Conservation (phyloP, 805 yeast genomes). For the Spathaspora hagerdaliae region DNA sequence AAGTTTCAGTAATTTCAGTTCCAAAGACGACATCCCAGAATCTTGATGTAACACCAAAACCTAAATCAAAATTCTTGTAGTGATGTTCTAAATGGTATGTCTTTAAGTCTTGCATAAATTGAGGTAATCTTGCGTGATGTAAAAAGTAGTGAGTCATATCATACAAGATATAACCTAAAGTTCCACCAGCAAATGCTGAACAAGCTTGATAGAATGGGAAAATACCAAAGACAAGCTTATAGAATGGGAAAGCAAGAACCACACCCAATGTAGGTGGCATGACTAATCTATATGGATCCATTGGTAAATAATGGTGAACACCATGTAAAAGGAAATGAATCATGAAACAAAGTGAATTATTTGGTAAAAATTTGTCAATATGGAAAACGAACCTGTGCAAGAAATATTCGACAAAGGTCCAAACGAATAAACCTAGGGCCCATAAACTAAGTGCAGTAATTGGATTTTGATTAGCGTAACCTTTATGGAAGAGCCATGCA, state of each 20-base stretch:
- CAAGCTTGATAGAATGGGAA: conserved; percentile 84
- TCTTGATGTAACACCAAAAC: conserved; percentile 91
- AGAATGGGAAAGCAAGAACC: conserved; percentile 73
- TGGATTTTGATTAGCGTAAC: conserved; percentile 47
- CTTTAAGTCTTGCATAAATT: conserved; percentile 71
- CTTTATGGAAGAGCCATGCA: conserved; percentile 55
- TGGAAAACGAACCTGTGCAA: conserved; percentile 93
- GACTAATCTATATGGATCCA: conserved; percentile 90
- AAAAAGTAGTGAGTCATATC: conserved; percentile 92
- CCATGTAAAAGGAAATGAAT: conserved; percentile 92
- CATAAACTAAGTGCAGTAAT: conserved; percentile 54
- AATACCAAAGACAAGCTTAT: conserved; percentile 66
- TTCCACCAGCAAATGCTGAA: conserved; percentile 93
- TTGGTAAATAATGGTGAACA: conserved; percentile 94
- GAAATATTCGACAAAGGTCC: conserved; percentile 89
- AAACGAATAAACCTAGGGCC: conserved; percentile 77
- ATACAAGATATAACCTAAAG: conserved; percentile 87
- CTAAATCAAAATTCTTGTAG: conserved; percentile 93
- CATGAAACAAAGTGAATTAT: conserved; percentile 67
- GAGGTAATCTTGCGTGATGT: conserved; percentile 85
- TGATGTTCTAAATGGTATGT: conserved; percentile 96
- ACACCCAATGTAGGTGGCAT: conserved; percentile 92
- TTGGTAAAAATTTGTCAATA: conserved; percentile 82
- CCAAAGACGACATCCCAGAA: conserved; percentile 94
- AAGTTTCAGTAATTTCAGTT: conserved; percentile 62